Conservation (phyloP, 2,329 filamentous ascomycete genomes). For the Penicillium sp. region DNA sequence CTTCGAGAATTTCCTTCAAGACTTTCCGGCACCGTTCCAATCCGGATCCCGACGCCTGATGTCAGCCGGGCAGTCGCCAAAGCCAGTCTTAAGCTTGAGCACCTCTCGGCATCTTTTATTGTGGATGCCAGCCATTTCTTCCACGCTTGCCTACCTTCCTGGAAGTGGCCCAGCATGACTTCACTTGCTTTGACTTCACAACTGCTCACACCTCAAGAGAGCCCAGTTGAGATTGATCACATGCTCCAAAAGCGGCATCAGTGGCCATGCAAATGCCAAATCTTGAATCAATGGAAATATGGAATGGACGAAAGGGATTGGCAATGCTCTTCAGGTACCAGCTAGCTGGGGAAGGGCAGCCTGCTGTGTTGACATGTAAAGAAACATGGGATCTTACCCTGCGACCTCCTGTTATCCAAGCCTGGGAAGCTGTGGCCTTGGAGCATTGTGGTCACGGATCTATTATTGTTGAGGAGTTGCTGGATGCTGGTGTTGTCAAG, state of each 20-base stretch:
- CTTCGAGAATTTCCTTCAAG: too few species aligned
- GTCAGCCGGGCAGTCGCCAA: slow-evolving; percentile 39
- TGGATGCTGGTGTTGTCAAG: background rate
- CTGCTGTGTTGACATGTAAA: slow-evolving; percentile 31
- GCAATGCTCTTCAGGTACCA: slow-evolving; percentile 20
- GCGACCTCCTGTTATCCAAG: slow-evolving; percentile 29
- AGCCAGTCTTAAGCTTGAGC: slow-evolving; percentile 38
- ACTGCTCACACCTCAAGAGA: slow-evolving; percentile 31
- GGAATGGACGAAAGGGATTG: slow-evolving; percentile 42
- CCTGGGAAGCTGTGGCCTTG: slow-evolving; percentile 38
- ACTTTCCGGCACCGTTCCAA: too few species aligned
- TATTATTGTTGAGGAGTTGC: slow-evolving; percentile 3
- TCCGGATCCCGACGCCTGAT: slow-evolving; percentile 29
- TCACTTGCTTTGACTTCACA: slow-evolving; percentile 42
- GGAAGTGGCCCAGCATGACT: slow-evolving; percentile 35
- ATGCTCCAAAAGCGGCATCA: slow-evolving; percentile 33
- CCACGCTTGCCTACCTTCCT: slow-evolving; percentile 22
- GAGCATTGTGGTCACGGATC: slow-evolving; percentile 24
- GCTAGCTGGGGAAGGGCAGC: slow-evolving; percentile 16
- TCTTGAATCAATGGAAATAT: slow-evolving; percentile 40
- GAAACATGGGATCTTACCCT: slow-evolving; percentile 37
- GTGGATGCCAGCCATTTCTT: slow-evolving; percentile 44
- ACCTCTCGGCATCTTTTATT: slow-evolving; percentile 43
- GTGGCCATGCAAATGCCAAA: slow-evolving; percentile 37
- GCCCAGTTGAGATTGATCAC: slow-evolving; percentile 29